phyloP scores from a whole-genome alignment of 306 rosid species.

The Lagenaria siceraria region DNA sequence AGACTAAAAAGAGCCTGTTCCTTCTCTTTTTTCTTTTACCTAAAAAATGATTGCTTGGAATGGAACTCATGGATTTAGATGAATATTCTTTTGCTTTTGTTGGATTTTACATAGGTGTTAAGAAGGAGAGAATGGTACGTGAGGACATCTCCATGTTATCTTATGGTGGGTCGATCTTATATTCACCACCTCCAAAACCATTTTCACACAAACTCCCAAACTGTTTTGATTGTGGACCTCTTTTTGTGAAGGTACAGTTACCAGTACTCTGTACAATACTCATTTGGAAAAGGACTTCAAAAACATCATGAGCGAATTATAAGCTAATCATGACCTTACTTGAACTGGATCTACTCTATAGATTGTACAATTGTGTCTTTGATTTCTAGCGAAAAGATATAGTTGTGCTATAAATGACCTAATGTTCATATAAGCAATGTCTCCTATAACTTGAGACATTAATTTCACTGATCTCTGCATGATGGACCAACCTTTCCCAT shows the following conservation, averaged over 20 bases:
- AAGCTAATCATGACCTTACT: not conserved
- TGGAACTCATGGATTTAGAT: not conserved
- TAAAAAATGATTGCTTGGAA: not conserved
- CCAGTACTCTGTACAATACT: not conserved
- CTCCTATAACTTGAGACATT: not conserved
- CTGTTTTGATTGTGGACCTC: slow-evolving; percentile 72
- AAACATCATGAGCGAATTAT: not conserved
- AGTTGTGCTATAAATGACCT: not conserved
- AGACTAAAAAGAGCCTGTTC: not conserved
- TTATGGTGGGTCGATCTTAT: slow-evolving; percentile 46
- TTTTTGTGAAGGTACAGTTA: slow-evolving; percentile 60
- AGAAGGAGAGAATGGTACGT: slow-evolving; percentile 85
- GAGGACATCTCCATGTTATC: slow-evolving; percentile 76
- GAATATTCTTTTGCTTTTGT: not conserved
- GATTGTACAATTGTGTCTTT: too few relatives aligned
- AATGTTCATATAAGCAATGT: not conserved
- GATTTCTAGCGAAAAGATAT: not conserved
- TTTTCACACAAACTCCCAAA: slow-evolving; percentile 83
- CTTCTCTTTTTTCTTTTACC: not conserved
- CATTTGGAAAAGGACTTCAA: not conserved
- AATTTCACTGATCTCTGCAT: not conserved
- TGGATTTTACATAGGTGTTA: slow-evolving; percentile 42
- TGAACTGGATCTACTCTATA: too few relatives aligned
- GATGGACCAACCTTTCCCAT: not conserved
- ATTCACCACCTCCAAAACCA: slow-evolving; percentile 67